phyloP scores from a whole-genome alignment of 2,329 filamentous ascomycete genomes.

The Aspergillus unguis region DNA sequence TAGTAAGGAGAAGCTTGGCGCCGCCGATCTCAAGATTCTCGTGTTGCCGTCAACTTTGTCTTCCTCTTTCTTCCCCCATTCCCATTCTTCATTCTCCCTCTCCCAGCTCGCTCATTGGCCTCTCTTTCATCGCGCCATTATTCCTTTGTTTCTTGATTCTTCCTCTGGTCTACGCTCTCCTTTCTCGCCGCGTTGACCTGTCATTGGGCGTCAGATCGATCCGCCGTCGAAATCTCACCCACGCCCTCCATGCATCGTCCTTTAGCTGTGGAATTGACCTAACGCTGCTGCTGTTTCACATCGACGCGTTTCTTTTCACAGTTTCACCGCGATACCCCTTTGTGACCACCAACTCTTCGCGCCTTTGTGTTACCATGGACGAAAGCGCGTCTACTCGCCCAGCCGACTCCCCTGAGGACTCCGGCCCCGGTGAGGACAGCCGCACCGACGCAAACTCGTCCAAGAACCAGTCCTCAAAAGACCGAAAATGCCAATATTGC shows the following conservation, averaged over 20 bases:
- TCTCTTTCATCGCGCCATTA: neutral
- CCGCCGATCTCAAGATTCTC: conserved; percentile 14
- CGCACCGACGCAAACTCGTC: conserved; percentile 26
- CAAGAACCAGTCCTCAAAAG: conserved; percentile 62
- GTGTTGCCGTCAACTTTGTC: conserved; percentile 10
- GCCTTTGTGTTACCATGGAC: conserved; percentile 23
- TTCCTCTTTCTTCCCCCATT: neutral
- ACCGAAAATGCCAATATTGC: conserved; percentile 86
- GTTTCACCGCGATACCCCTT: conserved; percentile 4
- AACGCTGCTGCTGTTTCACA: conserved; percentile 10
- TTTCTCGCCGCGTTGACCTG: neutral
- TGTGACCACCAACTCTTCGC: conserved; percentile 5
- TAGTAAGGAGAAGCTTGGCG: conserved; percentile 14
- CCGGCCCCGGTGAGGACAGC: conserved; percentile 36
- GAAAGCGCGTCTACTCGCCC: conserved; percentile 24
- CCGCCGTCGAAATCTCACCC: conserved; percentile 1
- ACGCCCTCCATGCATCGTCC: conserved; percentile 18
- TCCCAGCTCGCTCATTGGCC: conserved; percentile 6
- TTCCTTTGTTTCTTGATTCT: conserved; percentile 5
- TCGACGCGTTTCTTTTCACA: conserved; percentile 15
- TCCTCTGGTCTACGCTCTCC: neutral
- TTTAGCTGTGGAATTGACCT: conserved; percentile 18
- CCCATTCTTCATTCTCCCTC: conserved; percentile 2
- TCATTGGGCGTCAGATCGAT: neutral
- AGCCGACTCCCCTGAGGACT: conserved; percentile 39